phyloP scores from a whole-genome alignment of 345 rosid genomes.

The Eutrema heterophyllum region DNA sequence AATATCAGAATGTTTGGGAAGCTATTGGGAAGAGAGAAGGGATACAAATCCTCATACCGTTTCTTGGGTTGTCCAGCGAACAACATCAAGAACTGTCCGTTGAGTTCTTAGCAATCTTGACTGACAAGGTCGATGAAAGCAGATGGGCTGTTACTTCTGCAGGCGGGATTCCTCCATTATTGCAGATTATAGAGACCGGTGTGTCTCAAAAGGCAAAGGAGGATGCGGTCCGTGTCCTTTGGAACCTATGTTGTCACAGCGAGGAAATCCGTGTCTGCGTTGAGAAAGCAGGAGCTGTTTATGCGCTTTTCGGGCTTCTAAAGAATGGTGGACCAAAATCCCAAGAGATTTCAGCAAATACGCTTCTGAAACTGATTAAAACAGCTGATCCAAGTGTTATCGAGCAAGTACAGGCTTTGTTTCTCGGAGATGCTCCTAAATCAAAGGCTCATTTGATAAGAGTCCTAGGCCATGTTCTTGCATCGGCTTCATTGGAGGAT shows the following conservation, averaged over 20 bases:
- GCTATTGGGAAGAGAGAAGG: slow-evolving; percentile 85
- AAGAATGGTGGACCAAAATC: slow-evolving; percentile 64
- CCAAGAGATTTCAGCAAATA: slow-evolving; percentile 65
- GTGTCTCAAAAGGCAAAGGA: slow-evolving; percentile 72
- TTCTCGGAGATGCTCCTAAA: slow-evolving; percentile 61
- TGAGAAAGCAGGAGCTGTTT: slow-evolving; percentile 82
- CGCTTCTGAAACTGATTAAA: slow-evolving; percentile 55
- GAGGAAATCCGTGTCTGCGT: slow-evolving; percentile 83
- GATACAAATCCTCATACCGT: slow-evolving; percentile 67
- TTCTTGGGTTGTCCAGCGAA: slow-evolving; percentile 80
- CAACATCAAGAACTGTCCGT: slow-evolving; percentile 76
- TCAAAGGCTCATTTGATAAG: slow-evolving; percentile 58
- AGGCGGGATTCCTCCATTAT: slow-evolving; percentile 91
- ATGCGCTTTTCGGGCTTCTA: slow-evolving; percentile 65
- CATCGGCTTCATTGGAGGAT: slow-evolving; percentile 54
- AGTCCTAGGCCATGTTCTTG: slow-evolving; percentile 84
- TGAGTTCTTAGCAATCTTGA: slow-evolving; percentile 63
- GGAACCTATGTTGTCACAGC: slow-evolving; percentile 75
- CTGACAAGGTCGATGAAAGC: slow-evolving; percentile 80
- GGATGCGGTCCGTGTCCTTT: slow-evolving; percentile 64
- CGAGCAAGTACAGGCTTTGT: slow-evolving; percentile 69
- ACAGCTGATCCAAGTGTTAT: slow-evolving; percentile 72
- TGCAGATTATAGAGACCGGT: slow-evolving; percentile 67
- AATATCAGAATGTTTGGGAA: slow-evolving; percentile 62
- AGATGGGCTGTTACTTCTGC: slow-evolving; percentile 96